Base-by-base conservation (phyloP, 2,329 filamentous ascomycete species). In the Claviceps lovelessii region DNA sequence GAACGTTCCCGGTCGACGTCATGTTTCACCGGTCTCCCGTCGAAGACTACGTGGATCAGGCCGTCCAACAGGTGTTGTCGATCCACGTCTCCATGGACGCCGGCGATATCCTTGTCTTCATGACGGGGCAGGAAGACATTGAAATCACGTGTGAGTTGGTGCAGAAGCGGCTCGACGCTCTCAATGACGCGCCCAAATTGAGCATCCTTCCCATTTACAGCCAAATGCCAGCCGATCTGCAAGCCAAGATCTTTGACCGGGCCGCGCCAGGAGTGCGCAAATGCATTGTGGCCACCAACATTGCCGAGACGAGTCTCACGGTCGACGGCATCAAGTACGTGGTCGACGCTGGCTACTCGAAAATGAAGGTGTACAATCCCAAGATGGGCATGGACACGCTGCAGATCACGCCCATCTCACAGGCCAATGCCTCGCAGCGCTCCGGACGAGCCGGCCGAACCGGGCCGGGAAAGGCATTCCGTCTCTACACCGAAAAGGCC, bases 301-400 rank as follows among this genome's bases (percentile, higher is more conserved):
- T 98, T 69, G 93, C 93, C 2, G 93, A 98, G 70, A 98, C 93
- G 0, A 95, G 90, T 76, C 75, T 98, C 72, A 98, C 93, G 0
- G 93, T 98, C 6, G 93, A 98, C 65, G 93, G 93, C 60, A 98
- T 98, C 70, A 97, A 97, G 85, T 98, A 95, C 64, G 93, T 98
- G 28, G 93, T 98, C 5, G 93, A 98, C 67, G 84, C 88, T 1
- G 93, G 93, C 0, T 98, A 91, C 69, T 95, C 90, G 2, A 98
- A 98, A 68, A 80, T 97, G 66, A 98, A 98, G 68, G 93, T 98
- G 5, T 98, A 97, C 72, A 98, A 98, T 64, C 90, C 93, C 6
- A 87, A 90, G 53, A 97, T 98, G 89, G 93, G 93, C 55, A 98
- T 98, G 93, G 93, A 98, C 65, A 96, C 91, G 0, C 79, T 98